A percentile compares a stretch with the other conserved stretches of the same genome.
These are phyloP conservation scores for Rhizopogon roseolus DNA, from an alignment of 768 basidiomycete species.

Conservation along the genomic window DNA sequence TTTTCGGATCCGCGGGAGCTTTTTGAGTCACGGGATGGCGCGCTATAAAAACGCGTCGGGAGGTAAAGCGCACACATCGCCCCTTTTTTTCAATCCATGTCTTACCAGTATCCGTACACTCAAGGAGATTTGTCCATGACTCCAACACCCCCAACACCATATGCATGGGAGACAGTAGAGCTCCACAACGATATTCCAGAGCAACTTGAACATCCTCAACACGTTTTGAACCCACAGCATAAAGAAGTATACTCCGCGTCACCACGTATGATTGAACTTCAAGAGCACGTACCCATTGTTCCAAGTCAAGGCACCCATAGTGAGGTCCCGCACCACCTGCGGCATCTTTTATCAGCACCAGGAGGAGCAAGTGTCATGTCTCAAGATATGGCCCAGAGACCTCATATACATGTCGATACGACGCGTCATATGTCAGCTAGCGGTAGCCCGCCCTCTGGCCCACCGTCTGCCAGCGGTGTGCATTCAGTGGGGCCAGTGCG, in stretches of 20 bases:
- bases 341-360: constrained; percentile 13
- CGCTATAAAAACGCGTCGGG: constrained; percentile 26
- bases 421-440: constrained; percentile 21
- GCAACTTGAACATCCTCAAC: constrained; percentile 26
- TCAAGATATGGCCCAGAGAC: constrained; percentile 25
- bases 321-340: constrained; percentile 21
- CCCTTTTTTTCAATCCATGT: constrained; percentile 35
- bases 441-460: constrained; percentile 25
- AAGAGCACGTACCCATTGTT: constrained; percentile 25
- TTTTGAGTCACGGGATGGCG: constrained; percentile 18
- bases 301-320: constrained; percentile 19
- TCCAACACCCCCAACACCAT: constrained; percentile 39
- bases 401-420: constrained; percentile 27
- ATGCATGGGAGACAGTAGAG: constrained; percentile 39
- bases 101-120: constrained; percentile 43
- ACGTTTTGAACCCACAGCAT: constrained; percentile 22
- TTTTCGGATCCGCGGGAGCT: constrained; percentile 15
- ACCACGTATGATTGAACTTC: constrained; percentile 15
- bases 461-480: constrained; percentile 23
- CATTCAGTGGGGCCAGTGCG: constrained; percentile 20
- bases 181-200: constrained; percentile 28
- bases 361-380: constrained; percentile 7
- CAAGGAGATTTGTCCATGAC: constrained; percentile 45
- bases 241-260: constrained; percentile 16
- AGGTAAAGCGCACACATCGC: constrained; percentile 13